Evolutionary conservation across 179 eudicot genomes (phyloP).

Genomic region (Patellifolia procumbens): DNA sequence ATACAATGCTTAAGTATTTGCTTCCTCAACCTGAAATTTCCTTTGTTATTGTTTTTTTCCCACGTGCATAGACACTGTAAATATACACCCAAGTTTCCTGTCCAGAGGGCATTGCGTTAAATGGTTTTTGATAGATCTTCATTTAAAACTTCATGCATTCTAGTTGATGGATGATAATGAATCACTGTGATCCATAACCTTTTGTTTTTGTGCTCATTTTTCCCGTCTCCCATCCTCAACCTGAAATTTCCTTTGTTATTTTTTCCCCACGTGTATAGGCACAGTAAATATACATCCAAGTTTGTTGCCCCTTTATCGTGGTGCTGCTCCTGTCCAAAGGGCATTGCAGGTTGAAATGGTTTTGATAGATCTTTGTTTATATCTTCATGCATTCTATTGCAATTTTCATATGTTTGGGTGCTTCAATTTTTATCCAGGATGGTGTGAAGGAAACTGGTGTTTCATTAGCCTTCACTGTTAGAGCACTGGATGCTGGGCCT

Average conservation of each 20-base stretch:
- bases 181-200: conserved; percentile 5
- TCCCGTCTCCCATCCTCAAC: not conserved
- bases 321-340: conserved; percentile 99
- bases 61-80: conserved; percentile 73
- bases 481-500: conserved; percentile 90
- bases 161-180: not conserved
- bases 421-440: conserved; percentile 49
- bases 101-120: conserved; percentile 42
- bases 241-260: conserved; percentile 4
- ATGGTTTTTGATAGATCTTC: not conserved
- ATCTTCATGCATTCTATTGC: conserved; percentile 9
- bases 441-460: conserved; percentile 94
- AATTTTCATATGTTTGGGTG: conserved; percentile 7
- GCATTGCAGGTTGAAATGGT: conserved; percentile 74
- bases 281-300: conserved; percentile 96
- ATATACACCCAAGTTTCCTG: conserved; percentile 89
- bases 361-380: conserved; percentile 13
- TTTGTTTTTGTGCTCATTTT: not conserved
- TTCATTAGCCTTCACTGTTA: conserved; percentile 88
- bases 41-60: conserved; percentile 10
- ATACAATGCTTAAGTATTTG: conserved; percentile 13
- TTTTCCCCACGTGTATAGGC: conserved; percentile 46
- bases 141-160: not conserved
- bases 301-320: conserved; percentile 90
- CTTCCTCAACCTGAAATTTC: conserved; percentile 1